Base-by-base conservation (phyloP, 1,139 yeast species). In the Yamadazyma oceani region DNA sequence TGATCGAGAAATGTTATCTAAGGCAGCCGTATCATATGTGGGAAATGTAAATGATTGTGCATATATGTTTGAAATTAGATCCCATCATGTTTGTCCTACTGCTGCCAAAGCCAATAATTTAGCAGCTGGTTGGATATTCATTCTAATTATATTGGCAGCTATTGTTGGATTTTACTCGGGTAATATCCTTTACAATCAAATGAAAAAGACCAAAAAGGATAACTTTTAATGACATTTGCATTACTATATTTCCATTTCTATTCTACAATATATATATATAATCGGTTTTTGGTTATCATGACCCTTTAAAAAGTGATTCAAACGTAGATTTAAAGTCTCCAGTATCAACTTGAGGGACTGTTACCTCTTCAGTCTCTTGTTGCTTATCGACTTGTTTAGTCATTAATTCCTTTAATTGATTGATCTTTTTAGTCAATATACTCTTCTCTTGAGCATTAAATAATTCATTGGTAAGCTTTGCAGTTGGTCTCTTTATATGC, bases 11-110 rank as follows among this genome's bases (percentile, higher is more conserved):
- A 75, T 85, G 57, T 60, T 75, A 53, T 64, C 78, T 11, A 79
- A 77, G 48, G 95, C 94, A 0, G 68, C 77, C 30, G 68, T 88
- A 1, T 74, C 87, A 7, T 88, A 75, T 54, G 73, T 89, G 24
- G 94, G 95, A 1, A 78, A 79, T 12, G 57, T 77, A 27, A 77
- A 86, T 58, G 85, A 87, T 43, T 89, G 97, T 60, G 78, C 85
- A 26, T 89, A 85, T 60, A 77, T 84, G 53, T 89, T 89, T 58
- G 96, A 89, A 57, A 88, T 87, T 19, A 66, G 89, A 48, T 85
- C 96, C 4, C 82, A 86, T 35, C 86, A 84, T 57, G 96, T 96
- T 0, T 89, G 97, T 60, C 89, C 96, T 0, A 83, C 90, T 0
- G 82, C 87, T 9, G 79, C 82, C 41, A 54, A 73, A 61, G 74